Conservation (phyloP, 768 basidiomycete species). For the Rhodosporidiobolus sp. region DNA sequence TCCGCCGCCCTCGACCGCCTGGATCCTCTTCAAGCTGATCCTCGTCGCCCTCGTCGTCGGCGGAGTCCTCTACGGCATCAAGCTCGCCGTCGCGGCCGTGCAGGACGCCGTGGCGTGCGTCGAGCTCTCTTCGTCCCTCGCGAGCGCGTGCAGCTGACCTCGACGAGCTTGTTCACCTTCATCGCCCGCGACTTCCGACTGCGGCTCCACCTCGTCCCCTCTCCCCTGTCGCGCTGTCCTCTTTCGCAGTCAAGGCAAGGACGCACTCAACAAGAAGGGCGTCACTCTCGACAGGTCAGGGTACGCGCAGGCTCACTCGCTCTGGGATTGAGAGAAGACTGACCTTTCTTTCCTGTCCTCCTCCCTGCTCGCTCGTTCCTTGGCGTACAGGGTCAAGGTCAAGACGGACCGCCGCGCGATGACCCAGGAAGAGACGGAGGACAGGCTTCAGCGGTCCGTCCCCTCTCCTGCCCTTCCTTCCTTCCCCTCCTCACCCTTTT, state of each 20-base stretch:
- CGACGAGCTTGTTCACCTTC: background rate
- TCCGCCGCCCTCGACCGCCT: background rate
- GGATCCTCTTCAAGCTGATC: slow-evolving; percentile 16
- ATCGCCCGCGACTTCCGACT: background rate
- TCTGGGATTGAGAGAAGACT: background rate
- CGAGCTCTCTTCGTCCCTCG: background rate
- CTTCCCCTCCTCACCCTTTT: background rate
- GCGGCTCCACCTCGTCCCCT: background rate
- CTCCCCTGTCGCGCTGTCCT: background rate
- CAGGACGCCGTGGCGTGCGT: slow-evolving; percentile 9
- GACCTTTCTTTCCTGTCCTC: background rate
- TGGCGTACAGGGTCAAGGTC: slow-evolving; percentile 8
- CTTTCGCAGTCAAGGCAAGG: slow-evolving; percentile 5
- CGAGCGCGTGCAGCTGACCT: background rate
- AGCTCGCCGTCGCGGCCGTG: background rate
- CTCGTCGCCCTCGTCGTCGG: slow-evolving; percentile 12
- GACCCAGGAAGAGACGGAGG: slow-evolving; percentile 34
- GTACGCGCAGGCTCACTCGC: background rate
- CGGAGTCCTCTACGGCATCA: background rate
- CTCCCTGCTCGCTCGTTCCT: background rate
- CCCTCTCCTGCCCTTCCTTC: too few relatives aligned
- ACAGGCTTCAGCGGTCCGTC: slow-evolving; percentile 27
- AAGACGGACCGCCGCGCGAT: slow-evolving; percentile 30
- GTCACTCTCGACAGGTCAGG: slow-evolving; percentile 11
- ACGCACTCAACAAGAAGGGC: slow-evolving; percentile 12